These are phyloP conservation scores for Trichoderma asperellum DNA, from an alignment of 2,329 filamentous ascomycete genomes.

Conservation along the genomic window DNA sequence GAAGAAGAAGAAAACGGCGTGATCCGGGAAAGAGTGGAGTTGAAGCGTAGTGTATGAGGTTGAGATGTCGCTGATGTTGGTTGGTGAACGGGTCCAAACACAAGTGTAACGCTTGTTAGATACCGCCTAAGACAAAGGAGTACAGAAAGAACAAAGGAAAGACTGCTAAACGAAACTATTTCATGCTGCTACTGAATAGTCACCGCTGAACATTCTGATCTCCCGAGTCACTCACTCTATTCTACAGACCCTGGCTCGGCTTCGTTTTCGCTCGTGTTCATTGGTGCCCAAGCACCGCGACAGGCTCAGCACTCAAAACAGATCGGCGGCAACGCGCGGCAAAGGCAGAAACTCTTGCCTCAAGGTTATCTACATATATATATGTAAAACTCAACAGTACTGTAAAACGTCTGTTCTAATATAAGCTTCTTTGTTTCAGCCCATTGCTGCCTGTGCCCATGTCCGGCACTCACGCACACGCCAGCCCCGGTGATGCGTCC, in stretches of 20 bases:
- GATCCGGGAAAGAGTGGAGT: not conserved
- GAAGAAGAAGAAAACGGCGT: not conserved
- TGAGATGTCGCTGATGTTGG: not conserved
- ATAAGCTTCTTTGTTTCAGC: not conserved
- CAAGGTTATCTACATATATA: not conserved
- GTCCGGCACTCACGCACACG: not conserved
- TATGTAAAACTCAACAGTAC: not conserved
- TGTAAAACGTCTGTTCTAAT: not conserved
- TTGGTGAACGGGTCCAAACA: not conserved
- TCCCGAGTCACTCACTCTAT: not conserved
- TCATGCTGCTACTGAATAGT: not conserved
- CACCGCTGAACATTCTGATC: not conserved
- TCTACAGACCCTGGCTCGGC: not conserved
- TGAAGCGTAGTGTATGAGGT: not conserved
- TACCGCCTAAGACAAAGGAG: not conserved
- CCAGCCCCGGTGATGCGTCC: not conserved
- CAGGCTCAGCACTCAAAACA: not conserved
- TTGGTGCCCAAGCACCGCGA: not conserved
- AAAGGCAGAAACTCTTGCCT: not conserved
- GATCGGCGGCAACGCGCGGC: not conserved
- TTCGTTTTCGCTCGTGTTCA: not conserved
- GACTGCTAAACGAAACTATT: not conserved
- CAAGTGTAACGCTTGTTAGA: no score
- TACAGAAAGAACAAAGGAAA: not conserved
- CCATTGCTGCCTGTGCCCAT: not conserved